A percentile compares a stretch with the other conserved stretches of the same genome.
These are phyloP conservation scores for Stemphylium lycopersici DNA, from an alignment of 2,329 filamentous ascomycete genomes.

Conservation along the genomic window DNA sequence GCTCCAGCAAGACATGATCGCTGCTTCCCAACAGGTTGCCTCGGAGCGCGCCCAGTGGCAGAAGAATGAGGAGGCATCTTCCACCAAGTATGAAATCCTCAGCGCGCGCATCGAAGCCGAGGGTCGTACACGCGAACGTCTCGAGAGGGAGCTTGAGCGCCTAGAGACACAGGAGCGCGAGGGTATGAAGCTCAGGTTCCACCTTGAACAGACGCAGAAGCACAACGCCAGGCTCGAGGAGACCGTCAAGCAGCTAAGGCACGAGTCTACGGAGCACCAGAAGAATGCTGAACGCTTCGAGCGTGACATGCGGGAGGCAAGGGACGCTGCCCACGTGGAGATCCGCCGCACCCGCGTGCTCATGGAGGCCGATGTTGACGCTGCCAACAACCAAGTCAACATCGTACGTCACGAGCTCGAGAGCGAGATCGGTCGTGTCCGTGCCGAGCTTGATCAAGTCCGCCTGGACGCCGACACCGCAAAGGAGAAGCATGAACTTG, in stretches of 20 bases:
- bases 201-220: conserved; percentile 65
- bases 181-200: conserved; percentile 77
- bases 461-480: conserved; percentile 80
- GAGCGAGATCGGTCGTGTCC: conserved; percentile 73
- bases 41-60: conserved; percentile 81
- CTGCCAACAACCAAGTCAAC: conserved; percentile 84
- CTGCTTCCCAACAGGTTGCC: conserved; percentile 77
- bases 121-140: conserved; percentile 51
- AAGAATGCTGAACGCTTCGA: conserved; percentile 72
- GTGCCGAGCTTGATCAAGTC: conserved; percentile 76
- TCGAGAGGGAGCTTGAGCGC: conserved; percentile 55
- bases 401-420: conserved; percentile 82
- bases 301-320: conserved; percentile 82
- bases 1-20: conserved; percentile 85
- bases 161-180: conserved; percentile 69
- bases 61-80: conserved; percentile 67
- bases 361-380: conserved; percentile 81
- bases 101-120: conserved; percentile 58
- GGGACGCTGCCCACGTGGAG: conserved; percentile 78
- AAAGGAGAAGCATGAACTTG: conserved; percentile 80
- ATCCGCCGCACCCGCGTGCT: conserved; percentile 79
- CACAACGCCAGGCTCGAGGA: conserved; percentile 70
- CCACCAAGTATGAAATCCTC: conserved; percentile 60
- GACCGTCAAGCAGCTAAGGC: conserved; percentile 59
- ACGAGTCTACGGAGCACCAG: conserved; percentile 75